Percentiles rank a stretch among this genome's conserved stretches.
Conservation (phyloP, 148 eudicot genomes). For the Heliosperma pusillum region DNA sequence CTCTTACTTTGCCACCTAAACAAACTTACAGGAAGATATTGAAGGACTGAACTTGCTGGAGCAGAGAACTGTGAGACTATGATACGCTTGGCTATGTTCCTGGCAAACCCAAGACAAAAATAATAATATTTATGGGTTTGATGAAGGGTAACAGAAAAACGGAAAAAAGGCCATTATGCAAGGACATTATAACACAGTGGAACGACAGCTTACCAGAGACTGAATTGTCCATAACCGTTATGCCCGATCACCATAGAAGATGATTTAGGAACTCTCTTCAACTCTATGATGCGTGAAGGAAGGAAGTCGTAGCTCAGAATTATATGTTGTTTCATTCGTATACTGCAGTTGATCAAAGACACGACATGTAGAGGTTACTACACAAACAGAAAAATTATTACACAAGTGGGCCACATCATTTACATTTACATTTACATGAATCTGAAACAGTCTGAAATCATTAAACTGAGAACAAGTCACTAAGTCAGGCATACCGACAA, state of each 20-base stretch:
- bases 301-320: slow-evolving; percentile 63
- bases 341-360: slow-evolving; percentile 44
- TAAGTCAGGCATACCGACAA: background rate
- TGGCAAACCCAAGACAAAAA: slow-evolving; percentile 25
- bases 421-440: slow-evolving; percentile 1
- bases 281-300: slow-evolving; percentile 60
- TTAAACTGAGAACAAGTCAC: background rate
- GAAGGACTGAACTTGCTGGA: slow-evolving; percentile 50
- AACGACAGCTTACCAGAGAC: slow-evolving; percentile 63
- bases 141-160: background rate
- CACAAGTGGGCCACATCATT: background rate
- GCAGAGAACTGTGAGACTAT: slow-evolving; percentile 69
- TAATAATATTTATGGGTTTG: background rate
- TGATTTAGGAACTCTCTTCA: slow-evolving; percentile 69
- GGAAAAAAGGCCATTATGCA: background rate
- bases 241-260: slow-evolving; percentile 67
- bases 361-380: slow-evolving; percentile 2
- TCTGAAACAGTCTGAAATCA: background rate
- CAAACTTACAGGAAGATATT: slow-evolving; percentile 56
- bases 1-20: slow-evolving; percentile 52
- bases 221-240: slow-evolving; percentile 83
- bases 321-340: slow-evolving; percentile 43
- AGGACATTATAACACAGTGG: background rate
- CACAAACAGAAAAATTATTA: background rate
- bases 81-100: slow-evolving; percentile 66